Percentiles rank a stretch among this genome's conserved stretches.
Conservation (phyloP, 805 yeast species). For the Yamadazyma endophytica region DNA sequence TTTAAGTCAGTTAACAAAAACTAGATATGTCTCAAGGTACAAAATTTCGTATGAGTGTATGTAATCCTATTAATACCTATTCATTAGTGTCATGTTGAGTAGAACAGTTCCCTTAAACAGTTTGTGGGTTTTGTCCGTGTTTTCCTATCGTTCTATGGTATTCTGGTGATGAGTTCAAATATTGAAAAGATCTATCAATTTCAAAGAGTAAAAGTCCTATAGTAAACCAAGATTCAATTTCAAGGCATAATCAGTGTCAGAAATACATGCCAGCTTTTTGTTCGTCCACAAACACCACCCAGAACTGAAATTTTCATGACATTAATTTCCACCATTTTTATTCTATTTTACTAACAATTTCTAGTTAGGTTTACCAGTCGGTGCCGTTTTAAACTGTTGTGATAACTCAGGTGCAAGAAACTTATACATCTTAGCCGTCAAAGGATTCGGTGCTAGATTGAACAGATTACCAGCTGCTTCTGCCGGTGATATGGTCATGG, state of each 20-base stretch:
- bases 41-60: slow-evolving; percentile 99
- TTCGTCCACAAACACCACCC: not conserved
- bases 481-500: slow-evolving; percentile 99
- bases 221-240: too few species aligned
- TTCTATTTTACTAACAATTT: slow-evolving; percentile 28
- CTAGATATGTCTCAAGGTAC: slow-evolving; percentile 73
- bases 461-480: slow-evolving; percentile 99
- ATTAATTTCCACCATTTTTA: too few species aligned
- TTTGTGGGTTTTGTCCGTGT: too few species aligned
- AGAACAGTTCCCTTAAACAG: too few species aligned
- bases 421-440: slow-evolving; percentile 97
- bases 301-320: not conserved
- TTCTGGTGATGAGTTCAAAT: too few species aligned
- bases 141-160: too few species aligned
- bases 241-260: too few species aligned
- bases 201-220: too few species aligned
- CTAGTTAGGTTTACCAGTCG: slow-evolving; percentile 98
- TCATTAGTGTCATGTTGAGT: slow-evolving; percentile 1
- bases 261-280: too few species aligned
- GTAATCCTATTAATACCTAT: slow-evolving; percentile 33
- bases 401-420: slow-evolving; percentile 99
- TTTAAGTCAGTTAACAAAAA: not conserved
- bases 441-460: slow-evolving; percentile 99
- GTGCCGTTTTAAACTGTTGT: slow-evolving; percentile 99
- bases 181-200: too few species aligned